Percentiles rank a stretch among this genome's conserved stretches.
These are phyloP conservation scores for Nemania sp. DNA, from an alignment of 2,329 filamentous ascomycete species.

Conservation along the genomic window DNA sequence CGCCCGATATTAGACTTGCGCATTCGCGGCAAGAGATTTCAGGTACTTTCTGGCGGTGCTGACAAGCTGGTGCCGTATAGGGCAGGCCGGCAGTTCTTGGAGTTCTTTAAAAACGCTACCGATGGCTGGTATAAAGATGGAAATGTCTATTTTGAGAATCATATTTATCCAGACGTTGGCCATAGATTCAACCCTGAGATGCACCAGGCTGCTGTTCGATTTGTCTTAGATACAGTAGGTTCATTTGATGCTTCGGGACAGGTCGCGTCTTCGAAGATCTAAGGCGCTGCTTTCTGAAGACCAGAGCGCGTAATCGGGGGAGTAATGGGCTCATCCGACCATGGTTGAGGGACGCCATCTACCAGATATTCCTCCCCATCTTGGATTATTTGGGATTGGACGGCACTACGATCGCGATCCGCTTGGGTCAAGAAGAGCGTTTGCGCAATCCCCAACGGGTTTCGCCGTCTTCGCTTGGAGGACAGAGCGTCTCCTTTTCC, in stretches of 20 bases:
- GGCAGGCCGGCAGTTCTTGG: slow-evolving; percentile 69
- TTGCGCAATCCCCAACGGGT: slow-evolving; percentile 62
- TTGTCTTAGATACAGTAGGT: slow-evolving; percentile 65
- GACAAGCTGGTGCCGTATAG: slow-evolving; percentile 80
- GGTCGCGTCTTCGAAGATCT: slow-evolving; percentile 46
- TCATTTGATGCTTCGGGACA: slow-evolving; percentile 48
- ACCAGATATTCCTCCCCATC: slow-evolving; percentile 57
- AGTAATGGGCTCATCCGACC: slow-evolving; percentile 45
- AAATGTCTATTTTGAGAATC: slow-evolving; percentile 70
- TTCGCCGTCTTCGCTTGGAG: slow-evolving; percentile 62
- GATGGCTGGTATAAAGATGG: slow-evolving; percentile 67
- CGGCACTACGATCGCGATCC: slow-evolving; percentile 53
- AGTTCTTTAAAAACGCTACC: slow-evolving; percentile 68
- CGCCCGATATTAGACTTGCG: slow-evolving; percentile 60
- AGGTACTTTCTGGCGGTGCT: slow-evolving; percentile 72
- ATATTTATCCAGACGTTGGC: slow-evolving; percentile 74
- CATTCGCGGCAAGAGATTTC: slow-evolving; percentile 71
- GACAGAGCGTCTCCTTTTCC: slow-evolving; percentile 60
- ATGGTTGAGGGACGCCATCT: slow-evolving; percentile 55
- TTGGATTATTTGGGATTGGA: slow-evolving; percentile 52
- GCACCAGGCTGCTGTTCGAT: slow-evolving; percentile 73
- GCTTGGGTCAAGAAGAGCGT: slow-evolving; percentile 56
- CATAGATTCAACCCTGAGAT: slow-evolving; percentile 77
- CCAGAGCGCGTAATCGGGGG: not conserved
- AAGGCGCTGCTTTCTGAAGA: slow-evolving; percentile 24